Evolutionary conservation across 495 filamentous ascomycete species (phyloP).

Genomic region (Copromyces sp.): DNA sequence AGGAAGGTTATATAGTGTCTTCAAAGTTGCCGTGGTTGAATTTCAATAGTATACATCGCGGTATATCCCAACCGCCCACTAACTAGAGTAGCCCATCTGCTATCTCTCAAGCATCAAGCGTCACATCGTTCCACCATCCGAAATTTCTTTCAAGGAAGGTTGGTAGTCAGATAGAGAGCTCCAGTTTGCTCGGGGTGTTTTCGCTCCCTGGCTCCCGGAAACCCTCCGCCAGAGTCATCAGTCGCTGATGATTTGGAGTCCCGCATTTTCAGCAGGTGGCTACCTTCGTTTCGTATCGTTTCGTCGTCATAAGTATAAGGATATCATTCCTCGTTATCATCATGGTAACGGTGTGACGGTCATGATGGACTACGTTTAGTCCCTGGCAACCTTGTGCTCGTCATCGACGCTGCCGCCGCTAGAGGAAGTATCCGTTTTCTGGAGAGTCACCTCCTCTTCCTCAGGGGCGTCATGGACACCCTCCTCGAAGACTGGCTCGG

Average conservation of each 20-base stretch:
- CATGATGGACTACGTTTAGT: constrained; percentile 9
- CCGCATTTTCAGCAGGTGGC: constrained; percentile 14
- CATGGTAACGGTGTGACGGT: neutral
- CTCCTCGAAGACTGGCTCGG: constrained; percentile 85
- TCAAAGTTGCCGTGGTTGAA: neutral
- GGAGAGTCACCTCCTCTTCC: constrained; percentile 34
- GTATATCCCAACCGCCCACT: neutral
- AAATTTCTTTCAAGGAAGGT: constrained; percentile 1
- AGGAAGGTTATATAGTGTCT: neutral
- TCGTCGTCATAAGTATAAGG: neutral
- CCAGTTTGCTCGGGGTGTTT: neutral
- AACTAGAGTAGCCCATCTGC: neutral
- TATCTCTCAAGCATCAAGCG: neutral
- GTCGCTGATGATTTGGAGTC: constrained; percentile 15
- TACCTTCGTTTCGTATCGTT: constrained; percentile 3
- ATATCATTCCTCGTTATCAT: neutral
- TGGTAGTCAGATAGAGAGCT: constrained; percentile 20
- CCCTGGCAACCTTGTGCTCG: constrained; percentile 25
- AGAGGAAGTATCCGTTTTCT: constrained; percentile 44
- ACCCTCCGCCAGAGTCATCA: constrained; percentile 15
- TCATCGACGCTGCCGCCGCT: constrained; percentile 28
- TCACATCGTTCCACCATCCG: neutral
- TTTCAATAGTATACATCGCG: constrained; percentile 12
- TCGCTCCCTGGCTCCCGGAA: neutral
- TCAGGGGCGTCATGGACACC: constrained; percentile 52